Evolutionary conservation across 352 stramenopile genomes (phyloP).

Genomic region (Phytophthora vignae): DNA sequence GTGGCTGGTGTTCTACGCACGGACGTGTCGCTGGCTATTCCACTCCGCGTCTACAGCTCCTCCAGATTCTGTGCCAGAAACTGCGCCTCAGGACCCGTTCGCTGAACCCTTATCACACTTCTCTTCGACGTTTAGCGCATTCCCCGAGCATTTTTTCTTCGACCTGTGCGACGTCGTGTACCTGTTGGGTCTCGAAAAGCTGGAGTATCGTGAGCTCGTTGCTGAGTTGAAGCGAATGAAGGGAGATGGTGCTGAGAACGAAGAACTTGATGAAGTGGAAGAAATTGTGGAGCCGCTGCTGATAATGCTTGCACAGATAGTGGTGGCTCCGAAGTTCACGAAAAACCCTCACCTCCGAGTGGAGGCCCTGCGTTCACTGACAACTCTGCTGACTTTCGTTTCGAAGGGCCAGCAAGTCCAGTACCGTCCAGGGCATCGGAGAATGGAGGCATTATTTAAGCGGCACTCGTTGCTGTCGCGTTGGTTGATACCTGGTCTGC

Average conservation of each 20-base stretch:
- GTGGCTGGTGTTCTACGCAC: constrained; percentile 68
- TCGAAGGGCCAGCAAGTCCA: constrained; percentile 53
- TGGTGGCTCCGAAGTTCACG: constrained; percentile 59
- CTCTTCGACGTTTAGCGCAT: constrained; percentile 54
- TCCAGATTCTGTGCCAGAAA: constrained; percentile 4
- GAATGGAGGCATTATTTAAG: constrained; percentile 52
- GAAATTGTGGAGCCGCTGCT: constrained; percentile 66
- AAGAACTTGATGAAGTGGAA: constrained; percentile 29
- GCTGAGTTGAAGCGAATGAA: constrained; percentile 26
- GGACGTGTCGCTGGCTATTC: constrained; percentile 65
- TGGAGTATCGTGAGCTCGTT: constrained; percentile 43
- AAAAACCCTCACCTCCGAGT: constrained; percentile 81
- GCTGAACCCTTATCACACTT: constrained; percentile 52
- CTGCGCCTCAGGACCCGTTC: constrained; percentile 50
- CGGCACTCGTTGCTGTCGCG: constrained; percentile 47
- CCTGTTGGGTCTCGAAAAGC: constrained; percentile 57
- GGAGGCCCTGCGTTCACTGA: constrained; percentile 63
- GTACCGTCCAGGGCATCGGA: constrained; percentile 28
- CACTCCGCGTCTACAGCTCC: constrained; percentile 25
- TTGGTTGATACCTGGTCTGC: constrained; percentile 49
- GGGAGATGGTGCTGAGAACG: background rate
- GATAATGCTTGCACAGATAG: constrained; percentile 67
- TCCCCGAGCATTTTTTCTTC: constrained; percentile 82
- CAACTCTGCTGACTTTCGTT: constrained; percentile 67
- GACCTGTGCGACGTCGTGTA: constrained; percentile 72